Evolutionary conservation across 352 stramenopile genomes (phyloP).

Genomic region (Globisporangium radiosum): DNA sequence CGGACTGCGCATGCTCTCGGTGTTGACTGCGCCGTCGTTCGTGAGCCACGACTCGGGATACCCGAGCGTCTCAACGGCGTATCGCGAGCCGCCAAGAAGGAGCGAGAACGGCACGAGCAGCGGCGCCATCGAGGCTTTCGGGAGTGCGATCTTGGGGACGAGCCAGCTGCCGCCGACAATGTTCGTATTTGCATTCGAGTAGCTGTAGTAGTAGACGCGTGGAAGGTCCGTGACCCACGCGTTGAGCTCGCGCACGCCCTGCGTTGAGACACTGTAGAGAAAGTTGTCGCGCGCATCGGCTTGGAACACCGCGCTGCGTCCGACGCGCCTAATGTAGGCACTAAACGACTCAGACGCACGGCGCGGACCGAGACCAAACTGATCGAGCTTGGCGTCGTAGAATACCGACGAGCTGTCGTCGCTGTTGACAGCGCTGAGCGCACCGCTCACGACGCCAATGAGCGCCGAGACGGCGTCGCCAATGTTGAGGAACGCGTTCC

Average conservation of each 20-base stretch:
- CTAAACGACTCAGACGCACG: slow-evolving; percentile 13
- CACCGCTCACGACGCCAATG: slow-evolving; percentile 10
- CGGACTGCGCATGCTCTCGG: background rate
- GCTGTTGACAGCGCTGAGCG: slow-evolving; percentile 15
- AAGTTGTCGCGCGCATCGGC: slow-evolving; percentile 18
- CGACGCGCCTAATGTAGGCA: slow-evolving; percentile 22
- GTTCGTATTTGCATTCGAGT: slow-evolving; percentile 24
- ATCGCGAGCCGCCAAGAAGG: slow-evolving; percentile 19
- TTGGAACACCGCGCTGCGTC: slow-evolving; percentile 14
- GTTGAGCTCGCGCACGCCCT: slow-evolving; percentile 20
- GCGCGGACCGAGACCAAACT: slow-evolving; percentile 14
- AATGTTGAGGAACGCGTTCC: slow-evolving; percentile 14
- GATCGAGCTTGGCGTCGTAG: slow-evolving; percentile 29
- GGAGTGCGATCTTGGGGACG: slow-evolving; percentile 17
- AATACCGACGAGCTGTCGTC: too few relatives aligned
- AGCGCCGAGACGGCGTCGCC: slow-evolving; percentile 11
- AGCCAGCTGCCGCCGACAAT: background rate
- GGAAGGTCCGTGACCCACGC: slow-evolving; percentile 26
- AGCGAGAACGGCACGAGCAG: slow-evolving; percentile 15
- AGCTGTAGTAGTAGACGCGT: slow-evolving; percentile 29
- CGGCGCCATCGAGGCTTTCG: background rate
- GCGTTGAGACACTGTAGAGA: slow-evolving; percentile 21
- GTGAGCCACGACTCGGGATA: slow-evolving; percentile 18
- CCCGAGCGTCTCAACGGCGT: slow-evolving; percentile 5
- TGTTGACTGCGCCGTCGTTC: slow-evolving; percentile 28